Base-by-base conservation (phyloP, 225 moss, liverwort and hornwort species). In the Lunularia cruciata region DNA sequence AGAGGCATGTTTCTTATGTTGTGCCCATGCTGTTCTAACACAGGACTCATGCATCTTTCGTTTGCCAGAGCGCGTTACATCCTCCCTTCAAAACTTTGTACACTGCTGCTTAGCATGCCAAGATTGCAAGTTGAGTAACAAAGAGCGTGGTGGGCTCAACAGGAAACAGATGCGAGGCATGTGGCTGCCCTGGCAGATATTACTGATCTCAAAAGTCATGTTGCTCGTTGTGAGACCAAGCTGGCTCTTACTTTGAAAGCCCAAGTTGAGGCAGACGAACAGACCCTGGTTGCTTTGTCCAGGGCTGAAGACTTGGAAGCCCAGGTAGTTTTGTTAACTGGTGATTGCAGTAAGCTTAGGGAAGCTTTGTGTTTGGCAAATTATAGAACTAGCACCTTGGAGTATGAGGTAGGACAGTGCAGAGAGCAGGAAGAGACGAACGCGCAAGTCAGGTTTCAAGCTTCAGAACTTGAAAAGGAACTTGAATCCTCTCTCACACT, bases 101-200 rank as follows among this genome's bases (percentile, higher is more conserved):
- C 79, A 84, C 73, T 72, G 84, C 84, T 80, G 84, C 84, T 84
- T 84, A 84, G 79, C 80, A 80, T 84, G 77, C 80, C 80, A 80
- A 84, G 80, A 84, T 79, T 79, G 79, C 79, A 76, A 79, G 79
- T 77, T 84, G 80, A 80, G 84, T 84, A 84, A 84, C 84, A 80
- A 84, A 84, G 77, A 72, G 80, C 80, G 80, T 84, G 84, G 84
- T 84, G 84, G 84, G 84, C 74, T 84, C 84, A 81, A 84, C 84
- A 84, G 84, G 84, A 60, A 84, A 84, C 84, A 84, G 84, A 84
- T 84, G 68, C 80, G 75, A 84, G 79, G 71, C 60, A 71, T 81
- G 77, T 80, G 63, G 80, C 80, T 81, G 84, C 69, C 76, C 74
- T 76, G 76, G 73, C 79, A 76, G 77, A 84, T 77, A 58, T 67